Percentiles rank a stretch among this genome's conserved stretches.
Evolutionary conservation across 345 rosid species (phyloP).

Genomic region (Gossypium ekmanianum): DNA sequence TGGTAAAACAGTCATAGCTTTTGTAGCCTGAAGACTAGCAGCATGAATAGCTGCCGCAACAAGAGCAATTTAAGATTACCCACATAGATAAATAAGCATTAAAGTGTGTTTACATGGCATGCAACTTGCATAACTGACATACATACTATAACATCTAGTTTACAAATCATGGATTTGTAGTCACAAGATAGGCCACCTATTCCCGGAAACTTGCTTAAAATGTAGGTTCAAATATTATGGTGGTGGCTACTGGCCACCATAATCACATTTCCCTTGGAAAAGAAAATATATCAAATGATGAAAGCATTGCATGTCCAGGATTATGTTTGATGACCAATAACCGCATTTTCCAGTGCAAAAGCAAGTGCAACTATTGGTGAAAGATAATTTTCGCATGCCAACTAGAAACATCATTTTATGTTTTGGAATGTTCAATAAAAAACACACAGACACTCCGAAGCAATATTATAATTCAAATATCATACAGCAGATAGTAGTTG

Average conservation of each 20-base stretch:
- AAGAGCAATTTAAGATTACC: background rate
- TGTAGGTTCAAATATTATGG: background rate
- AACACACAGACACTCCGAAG: background rate
- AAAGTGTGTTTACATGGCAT: background rate
- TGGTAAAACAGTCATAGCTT: background rate
- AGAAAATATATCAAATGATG: background rate
- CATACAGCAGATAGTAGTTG: conserved; percentile 80
- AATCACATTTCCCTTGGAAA: background rate
- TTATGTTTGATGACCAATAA: background rate
- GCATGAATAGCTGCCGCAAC: background rate
- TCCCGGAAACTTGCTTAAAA: background rate
- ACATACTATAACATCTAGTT: background rate
- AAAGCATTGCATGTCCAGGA: background rate
- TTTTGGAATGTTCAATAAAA: background rate
- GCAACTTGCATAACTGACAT: background rate
- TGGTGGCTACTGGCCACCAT: background rate
- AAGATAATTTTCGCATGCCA: background rate
- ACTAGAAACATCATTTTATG: background rate
- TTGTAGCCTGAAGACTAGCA: background rate
- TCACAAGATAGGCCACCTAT: background rate
- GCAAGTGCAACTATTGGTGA: background rate
- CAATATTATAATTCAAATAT: background rate
- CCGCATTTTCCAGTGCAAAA: background rate
- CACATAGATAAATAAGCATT: background rate
- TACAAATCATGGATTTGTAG: background rate